Percentiles rank a stretch among this genome's conserved stretches.
Conservation (phyloP, 306 rosid genomes). For the Begonia loranthoides region DNA sequence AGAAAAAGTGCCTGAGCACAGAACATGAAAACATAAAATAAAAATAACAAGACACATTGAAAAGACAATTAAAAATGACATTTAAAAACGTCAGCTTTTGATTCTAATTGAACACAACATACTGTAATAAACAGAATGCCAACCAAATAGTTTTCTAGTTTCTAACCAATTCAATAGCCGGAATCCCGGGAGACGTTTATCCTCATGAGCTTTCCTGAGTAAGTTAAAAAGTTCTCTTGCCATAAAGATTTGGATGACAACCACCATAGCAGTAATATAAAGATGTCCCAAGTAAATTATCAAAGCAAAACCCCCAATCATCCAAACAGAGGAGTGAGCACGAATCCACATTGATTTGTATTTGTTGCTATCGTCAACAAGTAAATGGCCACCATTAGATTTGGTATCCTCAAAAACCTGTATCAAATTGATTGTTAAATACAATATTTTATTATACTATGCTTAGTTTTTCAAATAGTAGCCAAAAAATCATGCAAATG, state of each 20-base stretch:
- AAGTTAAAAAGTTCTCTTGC: slow-evolving; percentile 87
- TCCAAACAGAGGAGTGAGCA: slow-evolving; percentile 85
- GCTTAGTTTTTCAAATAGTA: background rate
- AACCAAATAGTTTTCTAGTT: slow-evolving; percentile 8
- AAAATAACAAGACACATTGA: background rate
- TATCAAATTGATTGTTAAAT: slow-evolving; percentile 14
- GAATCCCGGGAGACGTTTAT: slow-evolving; percentile 85
- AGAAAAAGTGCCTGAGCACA: slow-evolving; percentile 86
- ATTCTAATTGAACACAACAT: background rate
- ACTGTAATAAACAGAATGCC: slow-evolving; percentile 7
- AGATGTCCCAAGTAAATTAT: slow-evolving; percentile 87
- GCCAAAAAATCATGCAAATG: background rate
- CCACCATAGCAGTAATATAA: slow-evolving; percentile 84
- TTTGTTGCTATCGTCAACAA: slow-evolving; percentile 70
- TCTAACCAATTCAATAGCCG: slow-evolving; percentile 84
- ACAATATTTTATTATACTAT: background rate
- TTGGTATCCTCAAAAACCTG: slow-evolving; percentile 44
- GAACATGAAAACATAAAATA: slow-evolving; percentile 4
- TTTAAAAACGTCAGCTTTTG: background rate
- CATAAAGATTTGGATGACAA: slow-evolving; percentile 95
- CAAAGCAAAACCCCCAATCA: slow-evolving; percentile 88
- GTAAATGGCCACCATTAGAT: slow-evolving; percentile 52
- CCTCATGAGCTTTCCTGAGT: slow-evolving; percentile 76
- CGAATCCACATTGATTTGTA: slow-evolving; percentile 84
- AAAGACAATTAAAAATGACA: background rate